phyloP scores from a whole-genome alignment of 306 rosid genomes.

The Rosa multiflora region DNA sequence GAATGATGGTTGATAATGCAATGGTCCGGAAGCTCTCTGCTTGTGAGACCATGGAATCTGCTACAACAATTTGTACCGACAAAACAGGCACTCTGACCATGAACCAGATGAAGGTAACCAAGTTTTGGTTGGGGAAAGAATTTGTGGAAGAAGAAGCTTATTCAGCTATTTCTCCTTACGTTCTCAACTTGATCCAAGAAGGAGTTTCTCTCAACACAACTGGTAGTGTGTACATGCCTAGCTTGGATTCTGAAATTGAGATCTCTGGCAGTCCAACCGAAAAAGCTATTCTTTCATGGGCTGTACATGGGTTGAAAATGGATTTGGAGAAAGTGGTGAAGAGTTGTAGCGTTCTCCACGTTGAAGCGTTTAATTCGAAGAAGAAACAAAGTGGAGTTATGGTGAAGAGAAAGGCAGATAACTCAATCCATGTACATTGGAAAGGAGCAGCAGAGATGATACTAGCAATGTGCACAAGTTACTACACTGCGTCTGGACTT shows the following conservation, averaged over 20 bases:
- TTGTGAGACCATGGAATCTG: no score
- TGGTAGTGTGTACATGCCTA: slow-evolving; percentile 34
- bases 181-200: slow-evolving; percentile 22
- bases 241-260: slow-evolving; percentile 21
- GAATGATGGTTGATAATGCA: slow-evolving; percentile 47
- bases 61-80: slow-evolving; percentile 17
- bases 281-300: slow-evolving; percentile 61
- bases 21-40: no score
- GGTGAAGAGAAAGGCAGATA: slow-evolving; percentile 25
- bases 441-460: slow-evolving; percentile 55
- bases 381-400: slow-evolving; percentile 40
- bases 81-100: slow-evolving; percentile 51
- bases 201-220: slow-evolving; percentile 52
- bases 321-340: slow-evolving; percentile 26
- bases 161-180: slow-evolving; percentile 17
- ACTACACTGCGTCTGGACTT: slow-evolving; percentile 28
- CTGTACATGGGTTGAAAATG: slow-evolving; percentile 27
- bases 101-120: slow-evolving; percentile 45
- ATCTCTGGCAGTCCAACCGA: slow-evolving; percentile 52
- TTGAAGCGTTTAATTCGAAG: slow-evolving; percentile 43
- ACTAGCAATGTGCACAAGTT: slow-evolving; percentile 36
- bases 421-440: slow-evolving; percentile 36
- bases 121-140: slow-evolving; percentile 38
- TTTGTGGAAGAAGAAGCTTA: slow-evolving; percentile 1
- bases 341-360: slow-evolving; percentile 12